These are phyloP conservation scores for Lodderomyces theae DNA, from an alignment of 1,139 yeast genomes.

Conservation along the genomic window DNA sequence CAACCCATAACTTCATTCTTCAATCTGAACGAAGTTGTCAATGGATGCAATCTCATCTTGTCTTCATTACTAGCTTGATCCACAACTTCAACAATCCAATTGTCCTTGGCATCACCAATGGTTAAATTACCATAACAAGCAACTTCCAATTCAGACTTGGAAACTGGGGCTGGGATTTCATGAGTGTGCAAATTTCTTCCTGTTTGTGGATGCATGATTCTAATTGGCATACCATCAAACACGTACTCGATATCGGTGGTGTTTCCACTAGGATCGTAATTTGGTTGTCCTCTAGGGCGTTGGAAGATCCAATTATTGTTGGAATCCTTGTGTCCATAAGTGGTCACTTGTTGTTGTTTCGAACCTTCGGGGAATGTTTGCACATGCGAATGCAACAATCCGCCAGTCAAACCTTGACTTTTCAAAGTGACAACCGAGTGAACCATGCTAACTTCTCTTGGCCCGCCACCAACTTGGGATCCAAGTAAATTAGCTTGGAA, in stretches of 20 bases:
- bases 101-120: slow-evolving; percentile 86
- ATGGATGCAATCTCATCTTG: slow-evolving; percentile 69
- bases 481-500: slow-evolving; percentile 93
- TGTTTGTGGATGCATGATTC: slow-evolving; percentile 77
- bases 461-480: slow-evolving; percentile 78
- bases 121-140: slow-evolving; percentile 89
- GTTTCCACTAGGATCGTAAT: slow-evolving; percentile 49
- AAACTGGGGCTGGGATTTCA: slow-evolving; percentile 74
- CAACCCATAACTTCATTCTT: slow-evolving; percentile 68
- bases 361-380: slow-evolving; percentile 96
- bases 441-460: slow-evolving; percentile 81
- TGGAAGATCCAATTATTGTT: slow-evolving; percentile 91
- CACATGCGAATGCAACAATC: slow-evolving; percentile 89
- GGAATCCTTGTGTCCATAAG: slow-evolving; percentile 86
- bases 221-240: slow-evolving; percentile 69
- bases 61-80: slow-evolving; percentile 75
- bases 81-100: slow-evolving; percentile 88
- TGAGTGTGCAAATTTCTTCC: slow-evolving; percentile 93
- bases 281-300: slow-evolving; percentile 60
- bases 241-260: slow-evolving; percentile 57
- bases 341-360: slow-evolving; percentile 92
- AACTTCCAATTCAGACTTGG: slow-evolving; percentile 73
- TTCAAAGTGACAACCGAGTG: slow-evolving; percentile 77
- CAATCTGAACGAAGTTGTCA: slow-evolving; percentile 82
- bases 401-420: slow-evolving; percentile 90